Conservation (phyloP, 192 early-diverging fungal genomes). For the Cetraspora pellucida region DNA sequence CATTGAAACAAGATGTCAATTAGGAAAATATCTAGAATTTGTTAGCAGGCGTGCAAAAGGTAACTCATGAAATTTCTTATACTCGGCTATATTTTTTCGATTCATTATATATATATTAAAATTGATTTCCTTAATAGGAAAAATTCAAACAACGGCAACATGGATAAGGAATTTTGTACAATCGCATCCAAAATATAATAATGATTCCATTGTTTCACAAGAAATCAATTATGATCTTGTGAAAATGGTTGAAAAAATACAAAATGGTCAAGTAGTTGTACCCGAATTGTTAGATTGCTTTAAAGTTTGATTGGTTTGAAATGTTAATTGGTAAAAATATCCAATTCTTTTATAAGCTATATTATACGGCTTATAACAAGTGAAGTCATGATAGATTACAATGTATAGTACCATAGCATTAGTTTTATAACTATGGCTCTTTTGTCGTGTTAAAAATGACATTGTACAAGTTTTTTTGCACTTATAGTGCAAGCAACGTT, state of each 20-base stretch:
- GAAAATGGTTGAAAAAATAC: conserved; percentile 58
- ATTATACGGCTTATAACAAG: too few relatives aligned
- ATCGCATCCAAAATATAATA: conserved; percentile 83
- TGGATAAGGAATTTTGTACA: conserved; percentile 91
- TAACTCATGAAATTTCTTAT: conserved; percentile 1
- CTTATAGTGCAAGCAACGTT: too few relatives aligned
- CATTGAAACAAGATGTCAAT: conserved; percentile 63
- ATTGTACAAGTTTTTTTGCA: too few relatives aligned
- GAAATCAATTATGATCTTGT: conserved; percentile 88
- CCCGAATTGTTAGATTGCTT: conserved; percentile 52
- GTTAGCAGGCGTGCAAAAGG: conserved; percentile 83
- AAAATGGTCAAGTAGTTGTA: conserved; percentile 51
- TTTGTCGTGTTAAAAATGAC: too few relatives aligned
- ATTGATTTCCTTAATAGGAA: conserved; percentile 12
- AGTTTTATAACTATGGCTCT: too few relatives aligned
- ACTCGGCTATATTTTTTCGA: background rate
- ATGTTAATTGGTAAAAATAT: too few relatives aligned
- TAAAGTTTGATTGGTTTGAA: too few relatives aligned
- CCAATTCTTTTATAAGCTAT: too few relatives aligned
- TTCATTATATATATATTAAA: background rate
- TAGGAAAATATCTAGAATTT: conserved; percentile 78
- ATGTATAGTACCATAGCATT: too few relatives aligned
- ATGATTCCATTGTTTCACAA: conserved; percentile 85
- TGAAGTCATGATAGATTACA: too few relatives aligned
- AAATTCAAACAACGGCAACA: conserved; percentile 80